These are phyloP conservation scores for Wickerhamiella dianesei DNA, from an alignment of 805 yeast genomes.

Conservation along the genomic window DNA sequence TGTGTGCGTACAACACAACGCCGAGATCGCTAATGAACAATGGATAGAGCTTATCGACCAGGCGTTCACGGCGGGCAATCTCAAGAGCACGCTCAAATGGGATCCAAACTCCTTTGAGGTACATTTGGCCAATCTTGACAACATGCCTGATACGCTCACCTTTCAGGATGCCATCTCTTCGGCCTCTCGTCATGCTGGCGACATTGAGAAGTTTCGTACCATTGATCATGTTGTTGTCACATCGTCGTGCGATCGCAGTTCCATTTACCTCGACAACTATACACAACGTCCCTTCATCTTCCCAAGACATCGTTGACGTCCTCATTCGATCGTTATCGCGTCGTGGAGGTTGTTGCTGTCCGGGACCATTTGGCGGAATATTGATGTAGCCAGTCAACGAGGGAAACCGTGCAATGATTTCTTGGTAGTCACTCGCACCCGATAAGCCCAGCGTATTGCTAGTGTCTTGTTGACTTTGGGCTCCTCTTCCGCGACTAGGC, in stretches of 20 bases:
- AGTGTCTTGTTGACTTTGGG: neutral
- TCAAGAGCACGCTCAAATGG: constrained; percentile 20
- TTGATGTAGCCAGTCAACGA: constrained; percentile 5
- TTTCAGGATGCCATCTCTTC: constrained; percentile 20
- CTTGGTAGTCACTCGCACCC: neutral
- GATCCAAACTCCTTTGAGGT: constrained; percentile 21
- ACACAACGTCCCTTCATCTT: constrained; percentile 17
- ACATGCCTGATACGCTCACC: constrained; percentile 18
- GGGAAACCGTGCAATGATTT: constrained; percentile 8
- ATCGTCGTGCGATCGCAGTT: constrained; percentile 14
- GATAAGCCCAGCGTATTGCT: neutral
- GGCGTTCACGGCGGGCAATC: constrained; percentile 12
- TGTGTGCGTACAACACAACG: constrained; percentile 24
- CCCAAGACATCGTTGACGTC: constrained; percentile 16
- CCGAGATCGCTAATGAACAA: constrained; percentile 17
- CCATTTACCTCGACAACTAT: constrained; percentile 13
- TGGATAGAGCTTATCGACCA: constrained; percentile 16
- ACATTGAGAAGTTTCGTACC: constrained; percentile 20
- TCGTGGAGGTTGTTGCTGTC: constrained; percentile 6
- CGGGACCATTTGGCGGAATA: constrained; percentile 7
- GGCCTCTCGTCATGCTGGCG: constrained; percentile 17
- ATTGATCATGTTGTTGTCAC: constrained; percentile 21
- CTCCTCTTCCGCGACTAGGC: too few relatives aligned
- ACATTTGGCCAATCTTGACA: constrained; percentile 18
- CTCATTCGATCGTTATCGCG: neutral